Evolutionary conservation across 179 eudicot genomes (phyloP), one percentile per base, ranked within the genome.

Genomic region (Pouteria campechiana): DNA sequence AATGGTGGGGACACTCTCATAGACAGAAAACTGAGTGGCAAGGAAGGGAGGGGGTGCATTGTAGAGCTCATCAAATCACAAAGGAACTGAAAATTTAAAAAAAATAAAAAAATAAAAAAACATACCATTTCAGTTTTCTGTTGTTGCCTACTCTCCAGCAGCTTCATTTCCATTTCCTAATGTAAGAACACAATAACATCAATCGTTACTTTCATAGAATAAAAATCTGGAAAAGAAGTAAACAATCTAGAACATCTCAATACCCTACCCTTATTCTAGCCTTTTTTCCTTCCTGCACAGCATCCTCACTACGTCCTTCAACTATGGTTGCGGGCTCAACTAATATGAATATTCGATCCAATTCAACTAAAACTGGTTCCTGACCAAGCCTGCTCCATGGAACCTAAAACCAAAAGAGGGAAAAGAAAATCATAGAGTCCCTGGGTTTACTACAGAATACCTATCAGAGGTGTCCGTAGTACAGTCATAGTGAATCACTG

Each of bases 381-480:
- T 92, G 99, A 47, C 99, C 99, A 60, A 92, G 94, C 73, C 94
- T 80, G 74, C 96, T 92, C 99, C 99, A 92, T 27, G 99, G 96
- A 54, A 92, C 93, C 99, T 92, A 70, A 46, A 46, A 49, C 37
- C 18, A 43, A 37, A 30, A 36, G 38, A 32, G 40, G 36, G 36
- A 24, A 46, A 1, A 35, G 9, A 33, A 18, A 41, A n/a, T 21
- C 35, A n/a, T n/a, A n/a, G n/a, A n/a, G n/a, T n/a, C n/a, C n/a
- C n/a, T n/a, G n/a, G n/a, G n/a, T n/a, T n/a, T 11, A 17, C 13
- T 7, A 29, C 24, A 25, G 15, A 56, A 3, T 30, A 20, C 41
- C 24, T 56, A 5, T 10, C 23, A 29, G 36, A 38, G 17, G 7
- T 18, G n/a, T n/a, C n/a, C n/a, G n/a, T n/a, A n/a, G n/a, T n/a